Evolutionary conservation across 768 basidiomycete species (phyloP), one percentile per base, ranked within the genome.

Genomic region (Leccinum truebloodii): DNA sequence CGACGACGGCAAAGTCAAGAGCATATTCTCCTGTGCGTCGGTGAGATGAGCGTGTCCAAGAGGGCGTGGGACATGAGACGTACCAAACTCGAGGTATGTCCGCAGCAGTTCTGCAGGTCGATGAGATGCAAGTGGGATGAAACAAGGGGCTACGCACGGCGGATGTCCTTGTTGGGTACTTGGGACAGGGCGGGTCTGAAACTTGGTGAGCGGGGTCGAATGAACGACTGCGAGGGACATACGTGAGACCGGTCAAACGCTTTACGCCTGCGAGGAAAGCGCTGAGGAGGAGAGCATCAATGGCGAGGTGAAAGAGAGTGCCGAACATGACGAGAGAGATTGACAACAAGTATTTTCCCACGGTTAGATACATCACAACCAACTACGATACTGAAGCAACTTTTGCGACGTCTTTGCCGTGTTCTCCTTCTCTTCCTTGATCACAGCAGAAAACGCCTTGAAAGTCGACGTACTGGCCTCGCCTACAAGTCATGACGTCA

Each of bases 151-250:
- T 51, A 83, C 92, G 76, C 73, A 94, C 93, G 87, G 49, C 93
- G 87, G 32, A 94, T 69, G 67, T 95, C 93, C 73, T 95, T 95
- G 81, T 94, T 94, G 3, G 90, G 88, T 1, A 95, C 87, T 66
- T 84, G 83, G 4, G 83, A 76, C 10, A 95, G 75, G 16, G 87
- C 87, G 44, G 90, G 92, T 10, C 92, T 94, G 48, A 7, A 30
- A 9, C 0, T 18, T 60, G 5, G 57, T 63, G 61, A 63, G 58
- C 8, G 18, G 14, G 30, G 37, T 28, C 14, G 10, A 14, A 49
- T 32, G 26, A 2, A 12, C 2, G 24, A 46, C 13, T 24, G 6
- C 24, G 37, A 44, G 35, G 60, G 14, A 80, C 89, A 59, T 77
- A 94, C 93, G 94, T 93, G 61, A 95, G 75, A 53, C 92, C 92